Percentiles rank a stretch among this genome's conserved stretches.
Conservation (phyloP, 176 grass and related monocot species). For the Carex scoparia region DNA sequence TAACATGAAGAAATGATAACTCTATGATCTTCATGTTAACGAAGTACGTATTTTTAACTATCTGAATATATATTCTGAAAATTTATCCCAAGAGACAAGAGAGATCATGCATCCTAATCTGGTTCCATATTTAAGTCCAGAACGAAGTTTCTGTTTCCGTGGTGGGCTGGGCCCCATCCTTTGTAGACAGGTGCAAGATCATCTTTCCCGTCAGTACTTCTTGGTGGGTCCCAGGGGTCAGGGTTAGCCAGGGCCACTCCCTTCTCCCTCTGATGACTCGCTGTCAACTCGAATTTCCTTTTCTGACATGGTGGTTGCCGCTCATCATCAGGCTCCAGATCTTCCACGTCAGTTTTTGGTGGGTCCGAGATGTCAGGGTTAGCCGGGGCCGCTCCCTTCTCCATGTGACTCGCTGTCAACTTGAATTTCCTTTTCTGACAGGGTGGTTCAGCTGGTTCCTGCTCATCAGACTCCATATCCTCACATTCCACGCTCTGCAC, state of each 20-base stretch:
- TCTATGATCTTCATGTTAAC: no score
- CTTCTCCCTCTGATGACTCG: neutral
- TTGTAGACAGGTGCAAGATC: no score
- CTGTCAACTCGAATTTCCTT: neutral
- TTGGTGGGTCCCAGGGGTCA: no score
- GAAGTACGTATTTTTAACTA: no score
- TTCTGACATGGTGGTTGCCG: neutral
- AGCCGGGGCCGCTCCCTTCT: neutral
- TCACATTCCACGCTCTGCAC: neutral
- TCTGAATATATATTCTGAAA: no score
- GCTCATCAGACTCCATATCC: neutral
- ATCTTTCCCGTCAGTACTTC: no score
- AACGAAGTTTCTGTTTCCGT: no score
- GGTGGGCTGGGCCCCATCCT: no score
- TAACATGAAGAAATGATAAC: neutral
- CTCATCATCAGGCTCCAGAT: neutral
- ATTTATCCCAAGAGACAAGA: no score
- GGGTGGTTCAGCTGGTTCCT: neutral
- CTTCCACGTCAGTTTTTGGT: neutral
- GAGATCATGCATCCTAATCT: no score
- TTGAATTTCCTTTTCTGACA: neutral
- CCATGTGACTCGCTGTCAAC: neutral
- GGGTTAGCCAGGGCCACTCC: no score
- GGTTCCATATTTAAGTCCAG: no score
- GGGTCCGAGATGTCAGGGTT: neutral